Conservation (phyloP, 345 rosid species). For the Mallotus nudiflorus region DNA sequence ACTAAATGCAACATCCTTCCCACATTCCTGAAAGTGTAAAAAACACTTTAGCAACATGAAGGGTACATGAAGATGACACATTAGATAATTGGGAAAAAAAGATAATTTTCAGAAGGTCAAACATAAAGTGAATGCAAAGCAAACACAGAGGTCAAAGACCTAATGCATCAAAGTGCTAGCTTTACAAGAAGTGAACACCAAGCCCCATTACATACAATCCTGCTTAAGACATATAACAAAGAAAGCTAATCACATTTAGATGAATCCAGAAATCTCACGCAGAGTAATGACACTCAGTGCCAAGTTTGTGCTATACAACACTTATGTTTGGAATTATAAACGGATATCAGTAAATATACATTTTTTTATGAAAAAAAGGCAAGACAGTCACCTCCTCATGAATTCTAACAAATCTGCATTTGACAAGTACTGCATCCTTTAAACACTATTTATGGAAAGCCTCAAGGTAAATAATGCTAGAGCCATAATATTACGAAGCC, state of each 20-base stretch:
- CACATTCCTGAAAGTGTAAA: slow-evolving; percentile 45
- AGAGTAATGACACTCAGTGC: not conserved
- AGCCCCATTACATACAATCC: not conserved
- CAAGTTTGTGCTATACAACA: not conserved
- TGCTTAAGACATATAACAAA: not conserved
- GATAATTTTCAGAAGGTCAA: not conserved
- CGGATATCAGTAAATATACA: not conserved
- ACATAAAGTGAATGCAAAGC: not conserved
- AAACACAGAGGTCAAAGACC: not conserved
- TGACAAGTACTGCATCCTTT: not conserved
- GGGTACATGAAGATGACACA: not conserved
- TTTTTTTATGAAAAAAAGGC: not conserved
- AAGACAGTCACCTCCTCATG: not conserved
- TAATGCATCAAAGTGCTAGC: not conserved
- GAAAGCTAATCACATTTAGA: no score
- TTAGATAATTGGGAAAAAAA: not conserved
- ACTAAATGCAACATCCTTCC: slow-evolving; percentile 45
- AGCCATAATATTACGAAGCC: not conserved
- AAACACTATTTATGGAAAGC: not conserved
- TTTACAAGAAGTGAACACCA: not conserved
- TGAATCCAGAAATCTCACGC: not conserved
- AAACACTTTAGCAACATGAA: not conserved
- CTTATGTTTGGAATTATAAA: not conserved
- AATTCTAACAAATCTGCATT: not conserved
- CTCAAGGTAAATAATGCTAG: not conserved